Percentiles rank a stretch among this genome's conserved stretches.
Evolutionary conservation across 2,329 filamentous ascomycete genomes (phyloP).

Genomic region (Cucurbitaria berberidis): DNA sequence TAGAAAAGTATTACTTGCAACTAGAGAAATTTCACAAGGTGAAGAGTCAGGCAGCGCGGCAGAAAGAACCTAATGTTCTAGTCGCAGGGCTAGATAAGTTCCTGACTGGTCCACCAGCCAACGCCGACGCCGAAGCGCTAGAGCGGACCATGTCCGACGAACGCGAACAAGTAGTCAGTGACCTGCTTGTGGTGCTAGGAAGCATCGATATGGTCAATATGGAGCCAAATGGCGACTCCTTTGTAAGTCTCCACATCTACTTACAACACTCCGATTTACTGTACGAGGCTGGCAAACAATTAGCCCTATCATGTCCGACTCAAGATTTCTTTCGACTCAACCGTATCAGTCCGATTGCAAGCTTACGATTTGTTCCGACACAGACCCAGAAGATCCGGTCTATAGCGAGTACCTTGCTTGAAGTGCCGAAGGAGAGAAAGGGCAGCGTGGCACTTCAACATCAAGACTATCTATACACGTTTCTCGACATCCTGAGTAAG

Average conservation of each 20-base stretch:
- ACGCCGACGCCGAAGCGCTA: conserved; percentile 53
- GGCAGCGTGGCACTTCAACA: conserved; percentile 62
- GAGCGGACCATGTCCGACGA: conserved; percentile 73
- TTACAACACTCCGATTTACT: conserved; percentile 21
- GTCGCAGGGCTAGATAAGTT: conserved; percentile 39
- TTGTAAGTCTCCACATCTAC: conserved; percentile 56
- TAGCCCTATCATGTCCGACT: conserved; percentile 10
- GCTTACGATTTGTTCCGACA: conserved; percentile 34
- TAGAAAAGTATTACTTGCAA: conserved; percentile 83
- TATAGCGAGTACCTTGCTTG: conserved; percentile 79
- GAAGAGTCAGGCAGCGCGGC: conserved; percentile 54
- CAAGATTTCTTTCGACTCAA: conserved; percentile 12
- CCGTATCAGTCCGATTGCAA: conserved; percentile 17
- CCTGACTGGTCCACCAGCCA: conserved; percentile 20
- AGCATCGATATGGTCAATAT: conserved; percentile 85
- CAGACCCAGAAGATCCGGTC: conserved; percentile 83
- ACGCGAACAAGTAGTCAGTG: conserved; percentile 79
- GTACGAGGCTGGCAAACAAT: conserved; percentile 8
- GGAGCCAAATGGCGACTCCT: conserved; percentile 72
- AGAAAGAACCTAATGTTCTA: conserved; percentile 33
- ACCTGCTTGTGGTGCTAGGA: conserved; percentile 75
- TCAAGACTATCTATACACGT: conserved; percentile 73
- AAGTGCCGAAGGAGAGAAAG: conserved; percentile 62
- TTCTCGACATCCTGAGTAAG: conserved; percentile 76
- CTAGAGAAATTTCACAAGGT: conserved; percentile 65